Conservation (phyloP, 345 rosid species). For the Citrus maxima region DNA sequence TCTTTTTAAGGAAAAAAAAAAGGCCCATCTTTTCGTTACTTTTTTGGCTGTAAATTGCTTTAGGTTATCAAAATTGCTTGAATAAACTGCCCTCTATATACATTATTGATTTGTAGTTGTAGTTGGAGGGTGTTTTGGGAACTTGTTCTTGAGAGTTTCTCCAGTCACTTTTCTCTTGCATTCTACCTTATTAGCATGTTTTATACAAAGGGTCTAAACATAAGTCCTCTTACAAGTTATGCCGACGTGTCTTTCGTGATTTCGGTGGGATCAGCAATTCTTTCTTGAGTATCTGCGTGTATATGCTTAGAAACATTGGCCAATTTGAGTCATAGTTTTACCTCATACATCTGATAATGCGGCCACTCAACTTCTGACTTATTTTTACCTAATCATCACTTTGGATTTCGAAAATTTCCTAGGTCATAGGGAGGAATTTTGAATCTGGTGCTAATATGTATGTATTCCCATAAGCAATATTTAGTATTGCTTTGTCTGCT, state of each 20-base stretch:
- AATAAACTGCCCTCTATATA: background rate
- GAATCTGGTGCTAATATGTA: background rate
- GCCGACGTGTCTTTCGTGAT: background rate
- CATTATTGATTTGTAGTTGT: background rate
- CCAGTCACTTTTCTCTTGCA: background rate
- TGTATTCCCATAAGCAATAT: background rate
- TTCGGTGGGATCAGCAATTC: background rate
- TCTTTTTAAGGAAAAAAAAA: background rate
- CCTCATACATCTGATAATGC: background rate
- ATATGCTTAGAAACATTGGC: background rate
- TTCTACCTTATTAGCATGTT: background rate
- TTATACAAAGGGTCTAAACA: background rate
- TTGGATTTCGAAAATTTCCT: background rate
- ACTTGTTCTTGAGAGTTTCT: too few relatives aligned
- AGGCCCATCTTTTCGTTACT: background rate
- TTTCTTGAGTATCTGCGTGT: background rate
- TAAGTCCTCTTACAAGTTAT: background rate
- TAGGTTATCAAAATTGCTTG: background rate
- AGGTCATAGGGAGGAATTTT: background rate
- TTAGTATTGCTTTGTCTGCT: background rate
- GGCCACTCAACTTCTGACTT: background rate
- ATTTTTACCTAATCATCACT: background rate
- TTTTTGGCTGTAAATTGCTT: background rate
- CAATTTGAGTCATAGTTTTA: background rate
- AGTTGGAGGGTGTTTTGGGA: background rate